Percentiles rank a stretch among this genome's conserved stretches.
Conservation (phyloP, 1,284 basidiomycete species). For the Neolentinus lepideus region DNA sequence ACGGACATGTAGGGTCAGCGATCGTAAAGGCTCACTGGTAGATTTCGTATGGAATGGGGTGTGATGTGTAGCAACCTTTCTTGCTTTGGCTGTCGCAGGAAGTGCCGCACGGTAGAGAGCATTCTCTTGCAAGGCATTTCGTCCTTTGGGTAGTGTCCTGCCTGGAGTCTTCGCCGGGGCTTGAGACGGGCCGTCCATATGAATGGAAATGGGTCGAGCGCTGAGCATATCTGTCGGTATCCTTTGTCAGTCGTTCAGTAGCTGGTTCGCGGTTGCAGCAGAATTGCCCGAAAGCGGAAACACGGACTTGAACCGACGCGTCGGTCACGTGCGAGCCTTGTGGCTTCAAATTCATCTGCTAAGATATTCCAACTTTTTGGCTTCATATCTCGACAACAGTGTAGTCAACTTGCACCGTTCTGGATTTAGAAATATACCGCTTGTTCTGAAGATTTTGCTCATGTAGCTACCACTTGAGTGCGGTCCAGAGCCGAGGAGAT, state of each 20-base stretch:
- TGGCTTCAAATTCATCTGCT: not conserved
- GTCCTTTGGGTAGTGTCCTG: constrained; percentile 28
- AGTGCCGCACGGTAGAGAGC: constrained; percentile 25
- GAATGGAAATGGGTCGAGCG: constrained; percentile 32
- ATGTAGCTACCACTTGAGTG: no score
- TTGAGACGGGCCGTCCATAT: constrained; percentile 17
- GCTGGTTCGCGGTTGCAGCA: not conserved
- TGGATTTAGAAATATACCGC: no score
- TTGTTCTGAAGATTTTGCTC: no score
- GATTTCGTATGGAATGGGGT: constrained; percentile 24
- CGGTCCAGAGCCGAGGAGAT: no score
- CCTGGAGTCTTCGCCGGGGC: constrained; percentile 43
- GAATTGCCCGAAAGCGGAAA: not conserved
- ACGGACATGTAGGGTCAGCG: constrained; percentile 8
- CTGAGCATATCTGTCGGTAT: constrained; percentile 31
- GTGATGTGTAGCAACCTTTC: constrained; percentile 26
- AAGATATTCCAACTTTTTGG: no score
- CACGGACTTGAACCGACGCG: not conserved
- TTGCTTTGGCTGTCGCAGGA: constrained; percentile 32
- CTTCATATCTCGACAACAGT: no score
- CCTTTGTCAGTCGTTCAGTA: no score
- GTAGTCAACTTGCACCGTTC: no score
- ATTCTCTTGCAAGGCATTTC: constrained; percentile 46
- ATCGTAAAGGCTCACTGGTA: constrained; percentile 12
- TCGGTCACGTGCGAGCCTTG: not conserved